These are phyloP conservation scores for Emmonsiellopsis sp. DNA, from an alignment of 2,329 filamentous ascomycete species.

Conservation along the genomic window DNA sequence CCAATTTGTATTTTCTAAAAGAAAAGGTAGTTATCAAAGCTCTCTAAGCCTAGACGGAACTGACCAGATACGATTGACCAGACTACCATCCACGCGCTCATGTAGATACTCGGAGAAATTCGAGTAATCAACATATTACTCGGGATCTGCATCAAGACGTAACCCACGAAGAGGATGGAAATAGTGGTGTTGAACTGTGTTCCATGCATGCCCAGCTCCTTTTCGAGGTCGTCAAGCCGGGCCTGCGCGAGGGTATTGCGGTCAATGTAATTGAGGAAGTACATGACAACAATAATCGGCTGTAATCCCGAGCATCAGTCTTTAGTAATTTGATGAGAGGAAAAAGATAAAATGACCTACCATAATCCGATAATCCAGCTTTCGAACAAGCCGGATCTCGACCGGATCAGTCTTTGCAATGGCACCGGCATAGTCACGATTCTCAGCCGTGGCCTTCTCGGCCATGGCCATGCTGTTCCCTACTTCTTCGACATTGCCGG, in stretches of 20 bases:
- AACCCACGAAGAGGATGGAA: constrained; percentile 35
- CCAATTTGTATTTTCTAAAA: constrained; percentile 11
- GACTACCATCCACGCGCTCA: constrained; percentile 8
- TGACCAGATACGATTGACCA: constrained; percentile 6
- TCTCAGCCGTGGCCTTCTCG: constrained; percentile 6
- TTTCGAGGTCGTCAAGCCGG: constrained; percentile 11
- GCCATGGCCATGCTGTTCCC: neutral
- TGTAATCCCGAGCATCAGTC: neutral
- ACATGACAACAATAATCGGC: constrained; percentile 18
- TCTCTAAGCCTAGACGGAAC: constrained; percentile 3
- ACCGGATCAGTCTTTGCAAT: constrained; percentile 30
- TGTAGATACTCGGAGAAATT: constrained; percentile 12
- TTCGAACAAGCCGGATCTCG: constrained; percentile 33
- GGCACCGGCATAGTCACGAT: constrained; percentile 30
- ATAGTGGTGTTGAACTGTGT: constrained; percentile 38
- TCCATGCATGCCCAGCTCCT: constrained; percentile 35
- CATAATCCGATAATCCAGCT: constrained; percentile 36
- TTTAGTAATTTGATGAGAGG: neutral
- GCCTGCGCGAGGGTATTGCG: constrained; percentile 14
- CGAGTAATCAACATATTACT: constrained; percentile 15
- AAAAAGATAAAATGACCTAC: constrained; percentile 14
- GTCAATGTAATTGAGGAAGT: constrained; percentile 18
- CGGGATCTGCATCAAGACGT: constrained; percentile 10
- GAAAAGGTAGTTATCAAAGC: constrained; percentile 8
- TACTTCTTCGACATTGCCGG: neutral